phyloP scores from a whole-genome alignment of 2,329 filamentous ascomycete species.

The Colletotrichum somersetense region DNA sequence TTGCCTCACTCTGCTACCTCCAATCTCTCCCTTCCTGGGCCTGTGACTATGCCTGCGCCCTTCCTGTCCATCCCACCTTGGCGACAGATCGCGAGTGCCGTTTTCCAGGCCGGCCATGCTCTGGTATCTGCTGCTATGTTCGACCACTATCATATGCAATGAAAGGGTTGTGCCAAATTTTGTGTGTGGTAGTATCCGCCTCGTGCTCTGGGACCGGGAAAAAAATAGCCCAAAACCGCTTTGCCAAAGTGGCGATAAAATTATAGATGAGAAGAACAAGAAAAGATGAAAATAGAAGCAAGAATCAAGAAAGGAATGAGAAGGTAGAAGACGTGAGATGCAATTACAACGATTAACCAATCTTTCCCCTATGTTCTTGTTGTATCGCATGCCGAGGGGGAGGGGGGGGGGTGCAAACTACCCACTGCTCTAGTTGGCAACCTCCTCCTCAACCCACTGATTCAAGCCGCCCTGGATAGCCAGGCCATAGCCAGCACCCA shows the following conservation, averaged over 20 bases:
- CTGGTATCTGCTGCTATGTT: conserved; percentile 41
- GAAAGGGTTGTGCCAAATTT: conserved; percentile 37
- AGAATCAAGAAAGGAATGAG: conserved; percentile 40
- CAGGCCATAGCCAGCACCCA: conserved; percentile 70
- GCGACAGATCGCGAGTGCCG: conserved; percentile 33
- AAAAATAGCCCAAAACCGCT: conserved; percentile 36
- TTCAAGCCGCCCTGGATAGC: conserved; percentile 74
- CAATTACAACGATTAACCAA: conserved; percentile 60
- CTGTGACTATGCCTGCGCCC: conserved; percentile 1
- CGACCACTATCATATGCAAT: conserved; percentile 41
- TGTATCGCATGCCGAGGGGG: conserved; percentile 16
- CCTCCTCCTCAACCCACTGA: conserved; percentile 77
- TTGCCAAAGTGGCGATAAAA: conserved; percentile 38
- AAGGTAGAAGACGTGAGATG: conserved; percentile 44
- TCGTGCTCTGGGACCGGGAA: conserved; percentile 34
- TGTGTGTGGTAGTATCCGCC: conserved; percentile 35
- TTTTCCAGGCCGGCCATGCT: conserved; percentile 39
- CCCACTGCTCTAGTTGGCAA: conserved; percentile 63
- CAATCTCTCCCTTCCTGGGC: conserved; percentile 10
- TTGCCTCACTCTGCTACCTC: conserved; percentile 17
- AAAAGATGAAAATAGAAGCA: conserved; percentile 41
- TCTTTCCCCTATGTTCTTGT: conserved; percentile 47
- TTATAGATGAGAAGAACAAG: conserved; percentile 41
- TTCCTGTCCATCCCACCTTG: conserved; percentile 38
- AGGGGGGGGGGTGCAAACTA: neutral